Evolutionary conservation across 2,329 filamentous ascomycete species (phyloP).

Genomic region (Curvularia sp.): DNA sequence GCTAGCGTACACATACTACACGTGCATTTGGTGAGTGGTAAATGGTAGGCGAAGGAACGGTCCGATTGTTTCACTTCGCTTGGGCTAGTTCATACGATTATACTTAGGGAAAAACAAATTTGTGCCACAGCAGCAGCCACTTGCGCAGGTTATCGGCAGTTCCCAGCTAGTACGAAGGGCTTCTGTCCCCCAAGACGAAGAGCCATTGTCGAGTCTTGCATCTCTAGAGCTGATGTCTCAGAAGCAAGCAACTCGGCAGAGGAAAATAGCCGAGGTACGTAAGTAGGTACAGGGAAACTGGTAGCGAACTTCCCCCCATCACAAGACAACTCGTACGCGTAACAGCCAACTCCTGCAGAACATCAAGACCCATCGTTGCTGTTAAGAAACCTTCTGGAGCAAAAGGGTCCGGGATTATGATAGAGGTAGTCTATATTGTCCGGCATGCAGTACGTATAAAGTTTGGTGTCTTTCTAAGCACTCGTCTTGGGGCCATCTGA

Average conservation of each 20-base stretch:
- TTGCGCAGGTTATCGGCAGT: not conserved
- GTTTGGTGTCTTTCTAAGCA: slow-evolving; percentile 15
- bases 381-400: slow-evolving; percentile 8
- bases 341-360: slow-evolving; percentile 16
- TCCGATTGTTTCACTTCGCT: not conserved
- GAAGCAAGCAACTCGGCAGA: not conserved
- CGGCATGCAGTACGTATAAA: slow-evolving; percentile 59
- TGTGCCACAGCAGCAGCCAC: not conserved
- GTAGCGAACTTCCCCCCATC: slow-evolving; percentile 4
- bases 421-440: slow-evolving; percentile 60
- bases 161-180: not conserved
- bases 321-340: slow-evolving; percentile 19
- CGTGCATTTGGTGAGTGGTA: not conserved
- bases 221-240: not conserved
- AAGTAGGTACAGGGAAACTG: not conserved
- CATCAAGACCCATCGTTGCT: slow-evolving; percentile 5
- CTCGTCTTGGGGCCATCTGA: slow-evolving; percentile 5
- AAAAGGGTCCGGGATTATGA: slow-evolving; percentile 32
- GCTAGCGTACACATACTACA: not conserved
- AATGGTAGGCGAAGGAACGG: not conserved
- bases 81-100: not conserved
- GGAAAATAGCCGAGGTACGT: slow-evolving; percentile 27
- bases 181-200: not conserved
- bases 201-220: not conserved
- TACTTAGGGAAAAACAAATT: not conserved